phyloP scores from a whole-genome alignment of 495 filamentous ascomycete genomes.

The Astrothelium subdiscretum region DNA sequence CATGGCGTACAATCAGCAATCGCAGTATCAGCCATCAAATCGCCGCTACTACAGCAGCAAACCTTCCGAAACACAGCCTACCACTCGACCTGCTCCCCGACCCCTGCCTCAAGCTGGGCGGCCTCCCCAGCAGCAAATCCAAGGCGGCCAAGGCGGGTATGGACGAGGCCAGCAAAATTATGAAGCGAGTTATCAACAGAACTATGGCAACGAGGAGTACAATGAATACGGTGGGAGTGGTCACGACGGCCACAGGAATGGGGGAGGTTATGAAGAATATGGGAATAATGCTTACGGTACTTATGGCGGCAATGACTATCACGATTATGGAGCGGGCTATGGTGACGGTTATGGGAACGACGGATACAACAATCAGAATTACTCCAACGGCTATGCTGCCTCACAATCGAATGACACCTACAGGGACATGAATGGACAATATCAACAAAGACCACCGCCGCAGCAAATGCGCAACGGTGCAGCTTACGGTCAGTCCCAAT shows the following conservation, averaged over 20 bases:
- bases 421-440: conserved; percentile 11
- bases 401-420: neutral
- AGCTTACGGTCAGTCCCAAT: neutral
- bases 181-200: neutral
- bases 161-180: conserved; percentile 5
- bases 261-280: neutral
- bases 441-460: conserved; percentile 8
- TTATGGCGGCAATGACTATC: neutral
- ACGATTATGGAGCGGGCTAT: conserved; percentile 4
- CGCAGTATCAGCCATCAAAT: neutral
- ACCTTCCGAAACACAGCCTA: neutral
- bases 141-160: neutral
- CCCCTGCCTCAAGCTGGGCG: neutral
- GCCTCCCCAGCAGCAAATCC: neutral
- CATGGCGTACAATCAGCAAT: conserved; percentile 1
- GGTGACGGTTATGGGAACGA: neutral
- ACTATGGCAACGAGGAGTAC: conserved; percentile 1
- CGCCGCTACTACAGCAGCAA: conserved; percentile 2
- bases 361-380: neutral
- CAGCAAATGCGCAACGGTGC: neutral
- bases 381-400: neutral
- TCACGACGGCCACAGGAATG: neutral
- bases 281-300: neutral
- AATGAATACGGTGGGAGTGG: neutral
- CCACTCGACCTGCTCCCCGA: neutral